A percentile compares a stretch with the other conserved stretches of the same genome.
These are phyloP conservation scores for Penicillium palitans DNA, from an alignment of 2,329 filamentous ascomycete species.

Conservation along the genomic window DNA sequence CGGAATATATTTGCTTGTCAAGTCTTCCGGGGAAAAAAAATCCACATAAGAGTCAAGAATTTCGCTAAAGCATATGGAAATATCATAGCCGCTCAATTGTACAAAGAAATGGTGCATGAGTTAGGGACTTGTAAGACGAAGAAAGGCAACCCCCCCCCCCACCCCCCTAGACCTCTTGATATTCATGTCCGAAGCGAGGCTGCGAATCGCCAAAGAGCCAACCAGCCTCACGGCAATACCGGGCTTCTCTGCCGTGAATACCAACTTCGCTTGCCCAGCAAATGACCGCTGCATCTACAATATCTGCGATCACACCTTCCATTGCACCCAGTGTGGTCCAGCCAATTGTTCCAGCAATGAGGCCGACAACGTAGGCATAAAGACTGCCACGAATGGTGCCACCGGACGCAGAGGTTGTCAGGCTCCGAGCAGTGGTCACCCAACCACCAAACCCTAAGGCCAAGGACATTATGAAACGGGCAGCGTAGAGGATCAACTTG, in stretches of 20 bases:
- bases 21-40: background rate
- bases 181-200: slow-evolving; percentile 15
- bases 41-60: background rate
- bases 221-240: slow-evolving; percentile 89
- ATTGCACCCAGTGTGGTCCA: slow-evolving; percentile 91
- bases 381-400: slow-evolving; percentile 68
- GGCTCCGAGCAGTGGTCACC: slow-evolving; percentile 84
- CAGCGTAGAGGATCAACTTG: slow-evolving; percentile 87
- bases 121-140: background rate
- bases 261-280: slow-evolving; percentile 91
- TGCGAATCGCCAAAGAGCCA: slow-evolving; percentile 72
- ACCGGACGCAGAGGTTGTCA: slow-evolving; percentile 59
- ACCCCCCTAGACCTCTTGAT: slow-evolving; percentile 20
- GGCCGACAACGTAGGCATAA: slow-evolving; percentile 90
- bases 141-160: background rate
- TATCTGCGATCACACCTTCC: slow-evolving; percentile 82
- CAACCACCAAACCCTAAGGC: slow-evolving; percentile 93
- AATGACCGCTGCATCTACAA: slow-evolving; percentile 83
- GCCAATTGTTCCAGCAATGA: slow-evolving; percentile 91
- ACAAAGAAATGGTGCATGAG: background rate
- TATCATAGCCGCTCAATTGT: slow-evolving; percentile 6
- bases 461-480: slow-evolving; percentile 85
- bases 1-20: background rate
- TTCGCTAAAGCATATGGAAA: background rate
- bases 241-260: slow-evolving; percentile 60